Evolutionary conservation across 441 rosid species (phyloP).

Genomic region (Melastoma candidum): DNA sequence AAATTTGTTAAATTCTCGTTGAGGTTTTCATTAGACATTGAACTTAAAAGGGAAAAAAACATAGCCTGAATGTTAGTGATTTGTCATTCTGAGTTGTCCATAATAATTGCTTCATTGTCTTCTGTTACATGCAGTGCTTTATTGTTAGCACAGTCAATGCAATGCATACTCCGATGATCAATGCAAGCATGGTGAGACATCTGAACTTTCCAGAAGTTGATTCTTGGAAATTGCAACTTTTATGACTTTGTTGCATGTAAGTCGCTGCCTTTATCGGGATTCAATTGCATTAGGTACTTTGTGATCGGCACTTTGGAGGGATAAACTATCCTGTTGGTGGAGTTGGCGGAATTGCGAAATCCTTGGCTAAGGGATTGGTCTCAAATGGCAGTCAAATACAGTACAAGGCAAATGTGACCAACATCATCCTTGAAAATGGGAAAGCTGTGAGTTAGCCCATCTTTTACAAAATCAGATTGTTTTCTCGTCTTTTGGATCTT

Average conservation of each 20-base stretch:
- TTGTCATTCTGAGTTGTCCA: background rate
- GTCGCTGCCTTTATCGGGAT: background rate
- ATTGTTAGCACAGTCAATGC: slow-evolving; percentile 92
- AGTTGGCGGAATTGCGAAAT: slow-evolving; percentile 83
- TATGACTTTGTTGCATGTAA: too few relatives aligned
- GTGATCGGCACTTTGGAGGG: slow-evolving; percentile 98
- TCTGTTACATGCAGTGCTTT: slow-evolving; percentile 60
- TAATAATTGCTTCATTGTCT: background rate
- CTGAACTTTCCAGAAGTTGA: slow-evolving; percentile 3
- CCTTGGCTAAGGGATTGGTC: slow-evolving; percentile 73
- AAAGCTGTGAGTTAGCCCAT: slow-evolving; percentile 55
- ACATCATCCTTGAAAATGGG: slow-evolving; percentile 61
- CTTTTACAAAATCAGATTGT: background rate
- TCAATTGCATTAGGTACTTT: slow-evolving; percentile 55
- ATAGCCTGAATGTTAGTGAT: too few relatives aligned
- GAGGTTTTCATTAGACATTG: too few relatives aligned
- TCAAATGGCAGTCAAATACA: slow-evolving; percentile 74
- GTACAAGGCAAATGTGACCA: slow-evolving; percentile 77
- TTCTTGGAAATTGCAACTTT: background rate
- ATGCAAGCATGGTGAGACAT: slow-evolving; percentile 80
- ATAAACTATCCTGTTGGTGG: slow-evolving; percentile 96
- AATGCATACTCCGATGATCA: slow-evolving; percentile 88
- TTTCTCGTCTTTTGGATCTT: slow-evolving; percentile 5
- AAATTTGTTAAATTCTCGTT: too few relatives aligned
- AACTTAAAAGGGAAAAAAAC: too few relatives aligned